Base-by-base conservation (phyloP, 345 rosid species). In the Ceriops zippeliana region DNA sequence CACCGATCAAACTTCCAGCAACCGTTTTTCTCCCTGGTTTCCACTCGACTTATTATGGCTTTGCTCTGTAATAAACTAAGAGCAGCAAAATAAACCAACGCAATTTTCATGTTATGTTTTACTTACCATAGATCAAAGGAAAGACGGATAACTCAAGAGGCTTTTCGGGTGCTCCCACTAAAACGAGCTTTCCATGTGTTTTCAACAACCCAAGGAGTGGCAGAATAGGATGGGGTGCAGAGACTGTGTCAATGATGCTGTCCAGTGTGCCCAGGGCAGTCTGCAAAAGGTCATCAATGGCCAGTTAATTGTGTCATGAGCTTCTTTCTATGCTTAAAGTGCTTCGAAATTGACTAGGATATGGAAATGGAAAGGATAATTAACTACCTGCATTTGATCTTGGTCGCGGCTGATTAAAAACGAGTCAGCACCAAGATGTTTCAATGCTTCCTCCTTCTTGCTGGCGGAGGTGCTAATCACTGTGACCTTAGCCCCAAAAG, bases 401-500 rank as follows among this genome's bases (percentile, higher is more conserved):
- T 59, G 72, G 67, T 87, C 83, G 6, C 66, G 63, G 75, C 88
- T 85, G 21, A 85, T 72, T 58, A 90, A 49, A 69, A 90, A 90
- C 0, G 73, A 62, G 63, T 90, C 89, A 17, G 84, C 90, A 58
- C 89, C 89, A 5, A 83, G 84, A 53, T 60, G 68, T 10, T 68
- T 71, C 17, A 83, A 24, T 7, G 96, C 93, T 74, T 85, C 93
- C 5, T 81, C 70, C 77, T 67, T 84, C 76, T 90, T 88, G 11
- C 27, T 49, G 0, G 78, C 83, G 3, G 89, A 86, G 32, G 86
- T 79, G 66, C 93, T 90, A 19, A 90, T 82, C 34, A 86, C 93
- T 7, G 97, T 88, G 32, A 90, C 90, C 58, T 83, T 84, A 22
- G 20, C 71, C 1, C 90, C 90, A 73, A 84, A 24, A 8, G 90